phyloP scores from a whole-genome alignment of 2,329 filamentous ascomycete genomes.

The Trichocomaceae sp. region DNA sequence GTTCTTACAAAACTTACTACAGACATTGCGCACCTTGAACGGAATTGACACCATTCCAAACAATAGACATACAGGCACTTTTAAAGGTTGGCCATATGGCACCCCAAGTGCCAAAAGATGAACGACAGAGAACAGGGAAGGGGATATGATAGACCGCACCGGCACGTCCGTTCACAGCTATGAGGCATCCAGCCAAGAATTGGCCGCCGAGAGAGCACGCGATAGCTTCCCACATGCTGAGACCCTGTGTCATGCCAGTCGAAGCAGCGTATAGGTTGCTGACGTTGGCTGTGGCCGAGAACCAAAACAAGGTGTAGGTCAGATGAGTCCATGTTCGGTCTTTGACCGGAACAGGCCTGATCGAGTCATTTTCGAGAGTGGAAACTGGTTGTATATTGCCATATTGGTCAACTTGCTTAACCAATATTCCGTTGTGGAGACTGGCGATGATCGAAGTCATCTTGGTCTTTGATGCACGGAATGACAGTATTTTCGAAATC shows the following conservation, averaged over 20 bases:
- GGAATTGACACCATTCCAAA: conserved; percentile 42
- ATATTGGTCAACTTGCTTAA: conserved; percentile 18
- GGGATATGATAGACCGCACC: conserved; percentile 42
- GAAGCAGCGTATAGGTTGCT: conserved; percentile 36
- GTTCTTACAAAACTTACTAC: conserved; percentile 19
- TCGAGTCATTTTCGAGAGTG: conserved; percentile 36
- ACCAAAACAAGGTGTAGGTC: conserved; percentile 42
- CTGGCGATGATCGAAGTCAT: background rate
- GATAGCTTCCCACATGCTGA: conserved; percentile 47
- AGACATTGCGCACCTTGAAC: conserved; percentile 35
- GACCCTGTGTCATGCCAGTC: conserved; percentile 37
- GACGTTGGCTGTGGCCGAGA: conserved; percentile 33
- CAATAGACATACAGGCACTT: conserved; percentile 40
- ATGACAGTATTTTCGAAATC: too few relatives aligned
- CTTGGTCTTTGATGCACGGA: background rate
- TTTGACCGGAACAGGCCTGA: conserved; percentile 34
- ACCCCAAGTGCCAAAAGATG: conserved; percentile 21
- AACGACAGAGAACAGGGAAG: conserved; percentile 39
- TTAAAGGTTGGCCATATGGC: conserved; percentile 35
- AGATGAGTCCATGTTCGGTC: conserved; percentile 38
- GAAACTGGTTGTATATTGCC: conserved; percentile 13
- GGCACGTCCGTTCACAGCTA: conserved; percentile 39
- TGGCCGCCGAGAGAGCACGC: conserved; percentile 39
- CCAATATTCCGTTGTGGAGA: background rate
- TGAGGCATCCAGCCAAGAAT: conserved; percentile 27